These are phyloP conservation scores for Endocladia muricata DNA, from an alignment of 31 red algal species.

Conservation along the genomic window DNA sequence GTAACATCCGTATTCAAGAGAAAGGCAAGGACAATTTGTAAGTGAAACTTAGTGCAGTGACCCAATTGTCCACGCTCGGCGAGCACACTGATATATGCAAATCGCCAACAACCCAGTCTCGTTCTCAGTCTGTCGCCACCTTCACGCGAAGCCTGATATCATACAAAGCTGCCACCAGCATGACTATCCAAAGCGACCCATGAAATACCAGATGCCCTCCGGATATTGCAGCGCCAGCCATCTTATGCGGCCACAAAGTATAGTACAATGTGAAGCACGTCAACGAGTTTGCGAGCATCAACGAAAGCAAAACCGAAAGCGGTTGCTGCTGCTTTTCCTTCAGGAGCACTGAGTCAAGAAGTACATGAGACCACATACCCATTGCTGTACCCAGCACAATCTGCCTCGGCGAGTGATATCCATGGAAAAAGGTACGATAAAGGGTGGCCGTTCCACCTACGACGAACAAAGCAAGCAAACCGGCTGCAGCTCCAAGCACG, in stretches of 20 bases:
- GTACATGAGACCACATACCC: conserved; percentile 45
- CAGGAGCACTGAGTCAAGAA: conserved; percentile 48
- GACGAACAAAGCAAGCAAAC: conserved; percentile 33
- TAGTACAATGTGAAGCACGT: conserved; percentile 30
- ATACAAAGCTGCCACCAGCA: conserved; percentile 16
- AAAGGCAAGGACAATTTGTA: too few relatives aligned
- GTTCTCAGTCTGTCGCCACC: conserved; percentile 12
- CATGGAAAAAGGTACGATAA: conserved; percentile 77
- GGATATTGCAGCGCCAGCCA: conserved; percentile 27
- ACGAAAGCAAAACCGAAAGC: conserved; percentile 2
- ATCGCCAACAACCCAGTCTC: too few relatives aligned
- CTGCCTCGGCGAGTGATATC: conserved; percentile 81
- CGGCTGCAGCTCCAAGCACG: neutral
- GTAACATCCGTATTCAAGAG: too few relatives aligned
- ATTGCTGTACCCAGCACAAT: conserved; percentile 48
- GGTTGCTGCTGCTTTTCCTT: neutral
- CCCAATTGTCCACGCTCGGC: too few relatives aligned
- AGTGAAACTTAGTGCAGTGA: too few relatives aligned
- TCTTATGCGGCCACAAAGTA: conserved; percentile 41
- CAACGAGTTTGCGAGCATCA: conserved; percentile 19
- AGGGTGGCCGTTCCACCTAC: conserved; percentile 60
- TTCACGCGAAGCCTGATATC: neutral
- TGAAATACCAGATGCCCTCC: conserved; percentile 37
- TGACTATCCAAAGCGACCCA: conserved; percentile 19
- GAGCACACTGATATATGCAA: too few relatives aligned